Base-by-base conservation (phyloP, 306 rosid genomes). In the Vicia faba region DNA sequence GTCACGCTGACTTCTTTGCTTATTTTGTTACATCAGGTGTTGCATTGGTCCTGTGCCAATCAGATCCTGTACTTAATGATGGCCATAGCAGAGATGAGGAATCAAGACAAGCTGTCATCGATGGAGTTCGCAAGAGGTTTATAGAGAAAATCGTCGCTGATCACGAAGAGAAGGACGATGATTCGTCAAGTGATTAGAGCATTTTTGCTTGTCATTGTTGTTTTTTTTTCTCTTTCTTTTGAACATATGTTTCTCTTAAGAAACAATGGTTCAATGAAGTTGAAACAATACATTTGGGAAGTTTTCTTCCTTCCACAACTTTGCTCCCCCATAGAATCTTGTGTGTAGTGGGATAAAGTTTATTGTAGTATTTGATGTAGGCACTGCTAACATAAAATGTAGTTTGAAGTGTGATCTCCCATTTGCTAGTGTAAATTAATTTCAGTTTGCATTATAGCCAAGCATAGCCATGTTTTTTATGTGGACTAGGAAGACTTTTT, bases 41-140 rank as follows among this genome's bases (percentile, higher is more conserved):
- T 78, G 97, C 98, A 61, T 78, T 93, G 77, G 85, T 93, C 33
- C 86, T 93, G 56, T 93, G 98, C 79, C 89, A 89, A 65, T 87
- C 96, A 39, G 91, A 88, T 75, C 97, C 97, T 38, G 97, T 89
- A 2, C 96, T 93, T 8, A 83, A 84, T 23, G 97, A 89, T 68
- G 97, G 98, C 14, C 95, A 80, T 44, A 75, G 79, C 60, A 81
- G 78, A 51, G 71, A 80, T 15, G 97, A 76, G 61, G 65, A 39
- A 12, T 87, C 96, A 59, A 87, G 92, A 64, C 45, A 89, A 61
- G 86, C 96, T 61, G 88, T 93, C 64, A 79, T 89, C 0, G 97
- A 86, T 36, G 95, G 88, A 61, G 97, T 88, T 58, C 91, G 92
- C 57, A 80, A 66, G 79, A 82, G 88, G 81, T 82, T 89, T 56